These are phyloP conservation scores for Acanthamoeba lenticulata DNA, from an alignment of 208 protist genomes.

Conservation along the genomic window DNA sequence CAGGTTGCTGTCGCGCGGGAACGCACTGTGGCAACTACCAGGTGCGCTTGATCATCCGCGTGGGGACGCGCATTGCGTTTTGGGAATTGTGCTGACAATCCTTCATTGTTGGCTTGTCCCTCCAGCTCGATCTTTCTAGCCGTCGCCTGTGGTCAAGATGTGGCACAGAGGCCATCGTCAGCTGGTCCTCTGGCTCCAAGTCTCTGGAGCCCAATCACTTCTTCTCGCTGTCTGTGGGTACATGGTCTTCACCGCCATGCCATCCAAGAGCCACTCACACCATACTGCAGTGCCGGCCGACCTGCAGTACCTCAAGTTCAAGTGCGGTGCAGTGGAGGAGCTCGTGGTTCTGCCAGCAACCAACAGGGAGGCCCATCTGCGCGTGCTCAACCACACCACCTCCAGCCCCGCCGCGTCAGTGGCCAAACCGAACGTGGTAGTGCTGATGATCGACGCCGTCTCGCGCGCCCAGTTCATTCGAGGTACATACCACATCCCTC, in stretches of 20 bases:
- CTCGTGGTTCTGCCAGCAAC: background rate
- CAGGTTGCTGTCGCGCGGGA: background rate
- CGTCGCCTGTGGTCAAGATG: background rate
- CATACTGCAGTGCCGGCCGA: too few species aligned
- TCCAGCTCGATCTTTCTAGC: too few species aligned
- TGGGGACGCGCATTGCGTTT: too few species aligned
- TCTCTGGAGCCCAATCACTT: background rate
- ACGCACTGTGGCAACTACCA: background rate
- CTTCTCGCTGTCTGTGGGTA: background rate
- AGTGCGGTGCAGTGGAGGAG: background rate
- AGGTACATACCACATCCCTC: too few species aligned
- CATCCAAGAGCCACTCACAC: too few species aligned
- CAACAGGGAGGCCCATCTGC: background rate
- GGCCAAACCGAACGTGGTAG: background rate
- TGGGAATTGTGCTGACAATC: too few species aligned
- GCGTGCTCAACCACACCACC: background rate
- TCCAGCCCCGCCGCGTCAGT: too few species aligned
- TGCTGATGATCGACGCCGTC: constrained; percentile 18
- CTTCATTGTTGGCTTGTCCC: too few species aligned
- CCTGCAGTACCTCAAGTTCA: background rate
- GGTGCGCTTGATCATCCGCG: background rate
- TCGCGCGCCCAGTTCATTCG: constrained; percentile 3
- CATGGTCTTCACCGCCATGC: too few species aligned
- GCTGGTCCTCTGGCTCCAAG: background rate
- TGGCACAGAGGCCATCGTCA: background rate